phyloP scores from a whole-genome alignment of 495 filamentous ascomycete genomes.

The Geoglossum glabrum region DNA sequence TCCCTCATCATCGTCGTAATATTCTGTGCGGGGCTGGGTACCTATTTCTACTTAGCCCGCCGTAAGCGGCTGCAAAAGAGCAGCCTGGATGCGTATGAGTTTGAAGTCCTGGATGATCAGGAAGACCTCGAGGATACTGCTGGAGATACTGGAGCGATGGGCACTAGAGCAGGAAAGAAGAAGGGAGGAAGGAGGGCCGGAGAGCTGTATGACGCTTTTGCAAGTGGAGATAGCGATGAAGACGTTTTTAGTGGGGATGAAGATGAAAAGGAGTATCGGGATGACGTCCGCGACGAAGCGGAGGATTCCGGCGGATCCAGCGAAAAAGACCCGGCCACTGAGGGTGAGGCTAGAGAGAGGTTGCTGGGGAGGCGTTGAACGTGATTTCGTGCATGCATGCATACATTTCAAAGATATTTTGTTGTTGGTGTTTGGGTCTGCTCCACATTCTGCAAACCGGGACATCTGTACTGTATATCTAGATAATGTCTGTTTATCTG shows the following conservation, averaged over 20 bases:
- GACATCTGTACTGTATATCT: background rate
- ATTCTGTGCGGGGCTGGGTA: conserved; percentile 61
- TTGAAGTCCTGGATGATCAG: conserved; percentile 74
- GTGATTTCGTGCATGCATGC: background rate
- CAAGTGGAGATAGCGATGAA: conserved; percentile 50
- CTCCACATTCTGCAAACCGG: background rate
- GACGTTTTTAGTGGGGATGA: conserved; percentile 40
- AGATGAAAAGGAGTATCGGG: conserved; percentile 17
- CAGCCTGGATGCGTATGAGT: conserved; percentile 74
- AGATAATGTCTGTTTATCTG: background rate
- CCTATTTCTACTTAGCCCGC: conserved; percentile 62
- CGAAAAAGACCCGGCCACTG: background rate
- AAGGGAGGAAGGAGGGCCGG: conserved; percentile 33
- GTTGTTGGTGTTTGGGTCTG: background rate
- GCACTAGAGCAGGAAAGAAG: conserved; percentile 15
- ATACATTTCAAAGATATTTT: background rate
- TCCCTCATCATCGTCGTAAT: conserved; percentile 60
- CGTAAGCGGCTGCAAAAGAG: conserved; percentile 55
- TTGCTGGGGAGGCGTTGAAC: conserved; percentile 1
- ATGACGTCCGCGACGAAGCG: conserved; percentile 5
- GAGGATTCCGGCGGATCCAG: background rate
- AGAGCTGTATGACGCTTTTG: conserved; percentile 88
- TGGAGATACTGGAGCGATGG: conserved; percentile 15
- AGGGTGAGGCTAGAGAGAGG: background rate
- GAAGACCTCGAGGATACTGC: conserved; percentile 42